Evolutionary conservation across 2,329 filamentous ascomycete species (phyloP).

Genomic region (Malbranchea zuffiana): DNA sequence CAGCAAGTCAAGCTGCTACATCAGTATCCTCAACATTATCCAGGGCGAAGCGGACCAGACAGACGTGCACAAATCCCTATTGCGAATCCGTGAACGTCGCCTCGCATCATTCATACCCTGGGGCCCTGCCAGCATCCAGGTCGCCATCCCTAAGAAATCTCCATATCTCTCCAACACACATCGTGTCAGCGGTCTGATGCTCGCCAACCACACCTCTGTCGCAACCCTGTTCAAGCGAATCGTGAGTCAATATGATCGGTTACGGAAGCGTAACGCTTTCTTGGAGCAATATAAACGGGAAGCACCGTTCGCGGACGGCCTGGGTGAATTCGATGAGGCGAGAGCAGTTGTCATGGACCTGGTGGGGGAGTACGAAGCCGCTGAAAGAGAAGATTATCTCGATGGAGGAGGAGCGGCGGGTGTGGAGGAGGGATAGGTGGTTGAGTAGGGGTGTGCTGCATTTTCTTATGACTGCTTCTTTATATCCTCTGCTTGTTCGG

Average conservation of each 20-base stretch:
- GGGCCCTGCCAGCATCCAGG: slow-evolving; percentile 95
- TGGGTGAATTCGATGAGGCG: slow-evolving; percentile 92
- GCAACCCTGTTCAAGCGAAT: slow-evolving; percentile 94
- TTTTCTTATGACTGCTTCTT: too few relatives aligned
- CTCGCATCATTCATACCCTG: slow-evolving; percentile 96
- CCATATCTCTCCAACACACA: slow-evolving; percentile 92
- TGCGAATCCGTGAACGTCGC: slow-evolving; percentile 87
- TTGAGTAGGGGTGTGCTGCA: too few relatives aligned
- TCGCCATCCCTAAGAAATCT: slow-evolving; percentile 89
- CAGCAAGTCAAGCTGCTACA: slow-evolving; percentile 96
- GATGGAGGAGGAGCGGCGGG: slow-evolving; percentile 34
- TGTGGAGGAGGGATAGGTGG: slow-evolving; percentile 12
- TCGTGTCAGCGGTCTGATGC: slow-evolving; percentile 89
- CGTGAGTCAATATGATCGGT: slow-evolving; percentile 78
- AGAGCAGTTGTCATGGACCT: slow-evolving; percentile 82
- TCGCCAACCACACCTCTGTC: slow-evolving; percentile 96
- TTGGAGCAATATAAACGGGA: slow-evolving; percentile 95
- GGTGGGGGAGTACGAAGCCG: slow-evolving; percentile 90
- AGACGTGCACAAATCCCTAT: slow-evolving; percentile 92
- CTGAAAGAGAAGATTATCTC: slow-evolving; percentile 81
- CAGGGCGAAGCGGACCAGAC: slow-evolving; percentile 97
- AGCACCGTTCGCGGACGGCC: slow-evolving; percentile 78
- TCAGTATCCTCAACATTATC: slow-evolving; percentile 97
- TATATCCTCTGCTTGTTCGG: too few relatives aligned
- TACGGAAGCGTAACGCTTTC: slow-evolving; percentile 94